Percentiles rank a stretch among this genome's conserved stretches.
phyloP scores from a whole-genome alignment of 257 asterid genomes.

The Solanum infundibuliforme region DNA sequence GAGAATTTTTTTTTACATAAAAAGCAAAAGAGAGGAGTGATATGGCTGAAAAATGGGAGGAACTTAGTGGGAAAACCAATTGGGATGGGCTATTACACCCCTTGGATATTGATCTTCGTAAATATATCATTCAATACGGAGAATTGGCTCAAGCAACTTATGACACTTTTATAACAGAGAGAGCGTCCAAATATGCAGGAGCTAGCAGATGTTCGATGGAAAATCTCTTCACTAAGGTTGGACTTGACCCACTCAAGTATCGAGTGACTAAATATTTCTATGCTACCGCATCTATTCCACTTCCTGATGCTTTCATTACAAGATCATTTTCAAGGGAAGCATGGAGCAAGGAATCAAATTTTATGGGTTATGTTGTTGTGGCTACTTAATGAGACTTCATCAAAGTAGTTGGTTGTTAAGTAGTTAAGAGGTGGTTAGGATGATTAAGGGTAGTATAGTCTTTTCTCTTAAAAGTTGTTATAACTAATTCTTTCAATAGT shows the following conservation, averaged over 20 bases:
- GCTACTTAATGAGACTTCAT: neutral
- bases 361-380: constrained; percentile 22
- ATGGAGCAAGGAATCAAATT: constrained; percentile 75
- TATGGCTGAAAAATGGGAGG: neutral
- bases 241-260: constrained; percentile 40
- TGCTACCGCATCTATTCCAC: constrained; percentile 28
- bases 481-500: no score
- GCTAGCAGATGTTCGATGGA: constrained; percentile 32
- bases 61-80: neutral
- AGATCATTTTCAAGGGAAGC: constrained; percentile 61
- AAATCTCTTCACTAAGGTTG: constrained; percentile 38
- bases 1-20: neutral
- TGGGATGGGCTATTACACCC: neutral
- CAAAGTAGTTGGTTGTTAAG: no score
- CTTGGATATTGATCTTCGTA: neutral
- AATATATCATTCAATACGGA: neutral
- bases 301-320: constrained; percentile 56
- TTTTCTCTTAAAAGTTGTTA: no score
- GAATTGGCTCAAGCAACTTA: neutral
- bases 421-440: no score
- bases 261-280: constrained; percentile 15
- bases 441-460: no score
- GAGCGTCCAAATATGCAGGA: constrained; percentile 70
- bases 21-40: neutral
- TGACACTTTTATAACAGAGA: constrained; percentile 34